A percentile compares a stretch with the other conserved stretches of the same genome.
Conservation (phyloP, 305 asterid genomes). For the Rubia tinctorum region DNA sequence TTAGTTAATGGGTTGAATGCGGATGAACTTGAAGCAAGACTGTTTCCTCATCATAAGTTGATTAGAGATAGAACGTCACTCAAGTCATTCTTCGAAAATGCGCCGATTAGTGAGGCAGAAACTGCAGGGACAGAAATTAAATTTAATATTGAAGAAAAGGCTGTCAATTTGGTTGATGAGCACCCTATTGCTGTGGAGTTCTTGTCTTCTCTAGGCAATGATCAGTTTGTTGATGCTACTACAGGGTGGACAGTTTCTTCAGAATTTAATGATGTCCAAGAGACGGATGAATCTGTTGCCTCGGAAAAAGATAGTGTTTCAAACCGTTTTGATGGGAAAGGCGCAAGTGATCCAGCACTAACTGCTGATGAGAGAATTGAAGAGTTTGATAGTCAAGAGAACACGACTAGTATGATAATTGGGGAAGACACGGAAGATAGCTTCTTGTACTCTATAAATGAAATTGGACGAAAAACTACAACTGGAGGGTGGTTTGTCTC, state of each 20-base stretch:
- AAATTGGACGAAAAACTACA: constrained; percentile 66
- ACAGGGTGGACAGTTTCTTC: constrained; percentile 16
- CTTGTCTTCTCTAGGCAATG: constrained; percentile 42
- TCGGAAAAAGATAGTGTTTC: constrained; percentile 32
- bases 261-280: constrained; percentile 49
- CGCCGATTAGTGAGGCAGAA: constrained; percentile 17
- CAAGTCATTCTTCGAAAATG: constrained; percentile 33
- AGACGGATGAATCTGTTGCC: constrained; percentile 39
- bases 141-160: constrained; percentile 30
- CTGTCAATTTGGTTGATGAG: constrained; percentile 28
- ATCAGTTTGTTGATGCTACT: constrained; percentile 24
- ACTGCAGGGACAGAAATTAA: constrained; percentile 27
- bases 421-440: constrained; percentile 60
- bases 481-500: constrained; percentile 98
- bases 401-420: constrained; percentile 36
- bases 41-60: constrained; percentile 88
- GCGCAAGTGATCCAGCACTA: constrained; percentile 40
- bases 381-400: constrained; percentile 66
- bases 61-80: constrained; percentile 58
- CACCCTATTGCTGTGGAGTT: constrained; percentile 44
- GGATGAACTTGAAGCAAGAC: constrained; percentile 67
- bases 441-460: constrained; percentile 38
- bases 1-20: constrained; percentile 55
- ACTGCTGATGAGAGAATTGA: constrained; percentile 65
- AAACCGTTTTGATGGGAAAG: constrained; percentile 27